These are phyloP conservation scores for Fallopia convolvulus DNA, from an alignment of 148 eudicot species.

Conservation along the genomic window DNA sequence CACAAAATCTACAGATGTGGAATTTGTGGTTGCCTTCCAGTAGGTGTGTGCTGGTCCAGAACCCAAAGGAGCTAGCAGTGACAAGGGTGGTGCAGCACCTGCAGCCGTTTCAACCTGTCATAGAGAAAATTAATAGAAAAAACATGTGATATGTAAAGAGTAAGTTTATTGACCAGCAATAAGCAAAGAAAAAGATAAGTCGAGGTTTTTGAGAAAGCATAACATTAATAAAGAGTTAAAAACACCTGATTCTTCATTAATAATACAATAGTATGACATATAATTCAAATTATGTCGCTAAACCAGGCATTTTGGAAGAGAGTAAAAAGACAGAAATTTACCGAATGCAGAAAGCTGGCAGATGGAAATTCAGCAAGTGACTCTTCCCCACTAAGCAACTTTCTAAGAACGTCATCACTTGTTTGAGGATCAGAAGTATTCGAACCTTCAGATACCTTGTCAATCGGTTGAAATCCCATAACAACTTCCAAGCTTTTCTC, in stretches of 20 bases:
- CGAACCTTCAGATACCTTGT: constrained; percentile 25
- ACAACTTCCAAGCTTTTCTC: constrained; percentile 54
- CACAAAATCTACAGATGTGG: constrained; percentile 60
- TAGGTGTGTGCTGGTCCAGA: constrained; percentile 56
- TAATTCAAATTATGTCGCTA: background rate
- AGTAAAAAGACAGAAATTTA: constrained; percentile 23
- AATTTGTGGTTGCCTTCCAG: constrained; percentile 85
- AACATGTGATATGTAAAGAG: background rate
- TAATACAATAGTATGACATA: background rate
- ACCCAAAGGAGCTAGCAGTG: constrained; percentile 75
- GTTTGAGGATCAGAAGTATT: constrained; percentile 27
- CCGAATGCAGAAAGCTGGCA: constrained; percentile 75
- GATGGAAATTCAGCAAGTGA: constrained; percentile 92
- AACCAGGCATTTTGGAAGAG: background rate
- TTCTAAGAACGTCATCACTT: constrained; percentile 21
- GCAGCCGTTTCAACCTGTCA: constrained; percentile 77
- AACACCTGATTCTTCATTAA: background rate
- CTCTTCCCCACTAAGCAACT: constrained; percentile 68
- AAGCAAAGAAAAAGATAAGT: background rate
- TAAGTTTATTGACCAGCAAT: background rate
- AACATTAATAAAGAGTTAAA: background rate
- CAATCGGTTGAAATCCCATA: constrained; percentile 46
- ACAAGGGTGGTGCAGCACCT: constrained; percentile 79
- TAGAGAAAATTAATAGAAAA: constrained; percentile 14
- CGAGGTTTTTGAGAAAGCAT: background rate